A percentile compares a stretch with the other conserved stretches of the same genome.
Evolutionary conservation across 805 yeast species (phyloP).

Genomic region (Metschnikowia proteae): DNA sequence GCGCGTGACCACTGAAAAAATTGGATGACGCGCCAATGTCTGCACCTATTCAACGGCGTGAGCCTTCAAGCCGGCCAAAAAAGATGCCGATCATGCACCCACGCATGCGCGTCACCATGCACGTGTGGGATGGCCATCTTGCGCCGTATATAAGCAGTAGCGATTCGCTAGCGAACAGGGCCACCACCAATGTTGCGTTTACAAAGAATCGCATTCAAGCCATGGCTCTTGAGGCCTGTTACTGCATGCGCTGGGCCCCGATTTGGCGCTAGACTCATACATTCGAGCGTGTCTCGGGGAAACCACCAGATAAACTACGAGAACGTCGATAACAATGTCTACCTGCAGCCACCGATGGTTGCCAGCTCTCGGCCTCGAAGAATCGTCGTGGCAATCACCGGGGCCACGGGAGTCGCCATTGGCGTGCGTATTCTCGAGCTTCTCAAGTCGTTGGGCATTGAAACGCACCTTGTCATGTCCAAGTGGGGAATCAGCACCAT

Average conservation of each 20-base stretch:
- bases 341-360: not conserved
- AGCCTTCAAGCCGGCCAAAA: not conserved
- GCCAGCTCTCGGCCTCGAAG: constrained; percentile 14
- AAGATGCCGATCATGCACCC: not conserved
- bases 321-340: not conserved
- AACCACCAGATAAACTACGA: not conserved
- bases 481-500: constrained; percentile 28
- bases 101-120: not conserved
- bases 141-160: not conserved
- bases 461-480: constrained; percentile 24
- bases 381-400: constrained; percentile 26
- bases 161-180: not conserved
- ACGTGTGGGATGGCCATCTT: no score
- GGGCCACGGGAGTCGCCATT: constrained; percentile 24
- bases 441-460: constrained; percentile 15
- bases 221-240: not conserved
- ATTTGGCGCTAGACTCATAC: not conserved
- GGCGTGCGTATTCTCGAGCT: constrained; percentile 22
- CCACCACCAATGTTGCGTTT: not conserved
- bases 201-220: not conserved
- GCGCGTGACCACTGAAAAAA: no score
- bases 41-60: not conserved
- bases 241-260: no score
- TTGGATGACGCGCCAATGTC: no score
- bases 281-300: not conserved